A percentile compares a stretch with the other conserved stretches of the same genome.
phyloP scores from a whole-genome alignment of 805 yeast species.

The Yarrowia deformans region DNA sequence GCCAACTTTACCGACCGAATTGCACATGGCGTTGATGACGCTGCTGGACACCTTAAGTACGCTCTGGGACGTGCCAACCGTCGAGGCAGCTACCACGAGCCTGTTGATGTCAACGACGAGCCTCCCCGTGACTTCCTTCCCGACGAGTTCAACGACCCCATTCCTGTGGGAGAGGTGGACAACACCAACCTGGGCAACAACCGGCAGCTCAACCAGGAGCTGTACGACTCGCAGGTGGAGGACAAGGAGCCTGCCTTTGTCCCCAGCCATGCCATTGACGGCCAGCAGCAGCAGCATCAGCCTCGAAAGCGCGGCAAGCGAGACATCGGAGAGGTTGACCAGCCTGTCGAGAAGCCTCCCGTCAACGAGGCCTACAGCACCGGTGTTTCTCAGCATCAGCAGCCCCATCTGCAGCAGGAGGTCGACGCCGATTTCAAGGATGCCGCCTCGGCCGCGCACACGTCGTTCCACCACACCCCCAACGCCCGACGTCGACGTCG shows the following conservation, averaged over 20 bases:
- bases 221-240: slow-evolving; percentile 17
- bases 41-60: slow-evolving; percentile 31
- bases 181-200: background rate
- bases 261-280: slow-evolving; percentile 7
- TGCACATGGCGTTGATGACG: slow-evolving; percentile 38
- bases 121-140: slow-evolving; percentile 11
- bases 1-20: slow-evolving; percentile 28
- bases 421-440: slow-evolving; percentile 3
- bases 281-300: slow-evolving; percentile 4
- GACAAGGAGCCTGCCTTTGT: background rate
- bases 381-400: slow-evolving; percentile 7
- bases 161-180: slow-evolving; percentile 15
- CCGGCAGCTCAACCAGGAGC: slow-evolving; percentile 1
- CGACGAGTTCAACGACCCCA: slow-evolving; percentile 14
- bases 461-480: slow-evolving; percentile 26
- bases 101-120: background rate
- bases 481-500: slow-evolving; percentile 30
- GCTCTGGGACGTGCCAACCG: slow-evolving; percentile 31
- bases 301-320: slow-evolving; percentile 9
- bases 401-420: slow-evolving; percentile 10
- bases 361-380: slow-evolving; percentile 11
- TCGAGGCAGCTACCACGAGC: slow-evolving; percentile 20
- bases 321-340: slow-evolving; percentile 10
- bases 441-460: slow-evolving; percentile 1
- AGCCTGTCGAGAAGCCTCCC: slow-evolving; percentile 15